Evolutionary conservation across 306 rosid species (phyloP).

Genomic region (Hylodesmum podocarpum): DNA sequence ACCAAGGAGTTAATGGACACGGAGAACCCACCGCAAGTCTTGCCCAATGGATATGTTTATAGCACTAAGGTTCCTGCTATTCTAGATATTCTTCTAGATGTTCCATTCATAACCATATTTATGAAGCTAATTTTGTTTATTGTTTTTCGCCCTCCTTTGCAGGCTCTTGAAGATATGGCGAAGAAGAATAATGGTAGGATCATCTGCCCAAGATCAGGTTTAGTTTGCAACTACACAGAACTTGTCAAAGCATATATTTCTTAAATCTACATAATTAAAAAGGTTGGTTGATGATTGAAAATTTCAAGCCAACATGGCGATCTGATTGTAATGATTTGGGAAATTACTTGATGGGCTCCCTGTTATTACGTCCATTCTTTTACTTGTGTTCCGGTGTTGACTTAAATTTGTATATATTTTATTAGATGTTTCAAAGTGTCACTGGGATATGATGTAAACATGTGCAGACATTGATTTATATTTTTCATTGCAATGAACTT

Average conservation of each 20-base stretch:
- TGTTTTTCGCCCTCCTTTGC: conserved; percentile 32
- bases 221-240: conserved; percentile 55
- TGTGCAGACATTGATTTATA: conserved; percentile 31
- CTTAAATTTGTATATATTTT: conserved; percentile 36
- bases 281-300: conserved; percentile 10
- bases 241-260: conserved; percentile 81
- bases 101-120: neutral
- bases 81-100: neutral
- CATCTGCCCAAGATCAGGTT: conserved; percentile 84
- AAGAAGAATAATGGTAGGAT: conserved; percentile 70
- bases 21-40: conserved; percentile 90
- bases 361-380: neutral
- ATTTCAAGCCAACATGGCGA: conserved; percentile 11
- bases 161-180: conserved; percentile 96
- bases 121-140: conserved; percentile 11
- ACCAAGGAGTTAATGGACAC: conserved; percentile 96
- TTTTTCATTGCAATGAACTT: neutral
- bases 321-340: conserved; percentile 20
- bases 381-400: conserved; percentile 24
- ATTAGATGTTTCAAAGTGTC: conserved; percentile 32
- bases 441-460: conserved; percentile 21
- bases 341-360: conserved; percentile 17
- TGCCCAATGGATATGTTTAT: conserved; percentile 94
- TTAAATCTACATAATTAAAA: conserved; percentile 28
- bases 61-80: conserved; percentile 69